phyloP scores from a whole-genome alignment of 2,329 filamentous ascomycete genomes.

The Trematosphaeria pertusa region DNA sequence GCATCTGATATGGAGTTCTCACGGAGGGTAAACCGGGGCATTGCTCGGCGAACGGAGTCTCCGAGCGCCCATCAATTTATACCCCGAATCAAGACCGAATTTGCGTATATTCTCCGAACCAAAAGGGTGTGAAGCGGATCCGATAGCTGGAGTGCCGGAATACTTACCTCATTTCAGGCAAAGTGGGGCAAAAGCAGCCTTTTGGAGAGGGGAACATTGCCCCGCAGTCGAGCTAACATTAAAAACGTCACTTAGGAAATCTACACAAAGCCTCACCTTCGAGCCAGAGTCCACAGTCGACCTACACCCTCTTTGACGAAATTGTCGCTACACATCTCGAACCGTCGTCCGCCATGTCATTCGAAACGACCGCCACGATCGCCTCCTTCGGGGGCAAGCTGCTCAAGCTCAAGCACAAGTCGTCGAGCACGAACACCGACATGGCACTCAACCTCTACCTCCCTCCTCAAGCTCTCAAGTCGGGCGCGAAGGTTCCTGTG shows the following conservation, averaged over 20 bases:
- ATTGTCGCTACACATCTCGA: slow-evolving; percentile 16
- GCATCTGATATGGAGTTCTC: slow-evolving; percentile 46
- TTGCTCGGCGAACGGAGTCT: slow-evolving; percentile 45
- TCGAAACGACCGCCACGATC: slow-evolving; percentile 89
- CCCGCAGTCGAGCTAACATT: no score
- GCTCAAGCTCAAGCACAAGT: slow-evolving; percentile 89
- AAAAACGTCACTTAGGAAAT: slow-evolving; percentile 42
- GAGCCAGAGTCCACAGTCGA: slow-evolving; percentile 11
- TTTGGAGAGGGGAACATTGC: slow-evolving; percentile 35
- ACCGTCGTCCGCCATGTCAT: slow-evolving; percentile 67
- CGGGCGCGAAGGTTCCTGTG: slow-evolving; percentile 72
- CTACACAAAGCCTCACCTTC: slow-evolving; percentile 13
- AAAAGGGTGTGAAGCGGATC: slow-evolving; percentile 37
- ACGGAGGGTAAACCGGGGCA: slow-evolving; percentile 33
- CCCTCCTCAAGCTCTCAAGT: slow-evolving; percentile 71
- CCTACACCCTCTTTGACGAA: slow-evolving; percentile 13
- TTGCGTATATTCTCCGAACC: slow-evolving; percentile 28
- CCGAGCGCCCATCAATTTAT: slow-evolving; percentile 30
- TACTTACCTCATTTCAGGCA: slow-evolving; percentile 31
- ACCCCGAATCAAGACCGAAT: slow-evolving; percentile 46
- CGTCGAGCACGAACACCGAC: slow-evolving; percentile 77
- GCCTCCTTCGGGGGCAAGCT: slow-evolving; percentile 92
- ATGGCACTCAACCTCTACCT: slow-evolving; percentile 96
- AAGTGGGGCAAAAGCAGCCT: slow-evolving; percentile 39
- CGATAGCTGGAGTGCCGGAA: slow-evolving; percentile 30